Conservation (phyloP, 1,284 basidiomycete species). For the Limonomyces culmigenus region DNA sequence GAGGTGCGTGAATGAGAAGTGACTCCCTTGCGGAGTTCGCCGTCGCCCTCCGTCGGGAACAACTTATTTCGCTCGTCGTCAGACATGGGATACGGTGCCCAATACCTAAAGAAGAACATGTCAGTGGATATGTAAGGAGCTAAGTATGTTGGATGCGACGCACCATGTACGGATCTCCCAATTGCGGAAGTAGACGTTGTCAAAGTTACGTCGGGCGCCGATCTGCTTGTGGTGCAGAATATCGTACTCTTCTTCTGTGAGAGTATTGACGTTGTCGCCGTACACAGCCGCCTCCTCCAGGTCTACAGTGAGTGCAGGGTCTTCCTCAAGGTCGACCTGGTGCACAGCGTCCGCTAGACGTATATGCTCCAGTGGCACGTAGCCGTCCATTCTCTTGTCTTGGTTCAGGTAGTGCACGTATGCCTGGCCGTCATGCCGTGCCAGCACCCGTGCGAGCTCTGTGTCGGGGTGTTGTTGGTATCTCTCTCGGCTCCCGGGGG, state of each 20-base stretch:
- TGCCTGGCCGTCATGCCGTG: slow-evolving; percentile 27
- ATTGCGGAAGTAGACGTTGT: slow-evolving; percentile 55
- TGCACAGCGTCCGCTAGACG: slow-evolving; percentile 9
- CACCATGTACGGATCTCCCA: slow-evolving; percentile 73
- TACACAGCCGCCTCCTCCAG: slow-evolving; percentile 3
- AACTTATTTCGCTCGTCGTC: slow-evolving; percentile 44
- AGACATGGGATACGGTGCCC: slow-evolving; percentile 70
- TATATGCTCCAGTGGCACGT: slow-evolving; percentile 35
- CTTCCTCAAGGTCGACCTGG: not conserved
- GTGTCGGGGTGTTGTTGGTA: too few species aligned
- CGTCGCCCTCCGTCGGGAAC: too few species aligned
- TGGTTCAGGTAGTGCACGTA: slow-evolving; percentile 53
- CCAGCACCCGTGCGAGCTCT: slow-evolving; percentile 34
- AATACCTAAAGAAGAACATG: slow-evolving; percentile 43
- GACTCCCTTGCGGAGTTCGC: slow-evolving; percentile 25
- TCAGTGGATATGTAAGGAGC: slow-evolving; percentile 1
- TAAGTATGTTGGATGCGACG: slow-evolving; percentile 12
- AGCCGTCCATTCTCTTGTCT: slow-evolving; percentile 67
- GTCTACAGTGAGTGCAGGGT: not conserved
- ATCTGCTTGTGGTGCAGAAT: slow-evolving; percentile 48
- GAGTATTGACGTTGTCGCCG: slow-evolving; percentile 8
- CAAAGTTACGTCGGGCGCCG: slow-evolving; percentile 58
- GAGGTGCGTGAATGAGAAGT: slow-evolving; percentile 52
- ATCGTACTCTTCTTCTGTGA: slow-evolving; percentile 56
- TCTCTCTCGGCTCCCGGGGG: too few species aligned